phyloP scores from a whole-genome alignment of 139 green algal species.

The Limnomonas spitsbergensis region DNA sequence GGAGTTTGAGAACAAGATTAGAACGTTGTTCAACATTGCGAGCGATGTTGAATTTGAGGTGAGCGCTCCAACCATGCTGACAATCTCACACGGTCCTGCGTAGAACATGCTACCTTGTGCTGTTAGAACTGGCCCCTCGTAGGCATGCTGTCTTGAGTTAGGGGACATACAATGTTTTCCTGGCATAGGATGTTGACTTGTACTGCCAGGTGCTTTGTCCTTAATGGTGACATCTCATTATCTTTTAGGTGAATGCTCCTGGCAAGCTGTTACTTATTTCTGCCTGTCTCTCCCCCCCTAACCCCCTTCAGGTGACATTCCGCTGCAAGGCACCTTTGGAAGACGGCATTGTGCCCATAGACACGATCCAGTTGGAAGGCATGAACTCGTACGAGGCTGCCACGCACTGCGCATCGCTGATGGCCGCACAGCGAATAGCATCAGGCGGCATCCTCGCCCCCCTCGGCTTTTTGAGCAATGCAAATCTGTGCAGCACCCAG shows the following conservation, averaged over 20 bases:
- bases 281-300: too few species aligned
- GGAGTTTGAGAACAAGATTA: constrained; percentile 33
- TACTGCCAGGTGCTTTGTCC: too few species aligned
- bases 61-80: too few species aligned
- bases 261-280: too few species aligned
- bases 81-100: too few species aligned
- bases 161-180: too few species aligned
- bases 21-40: constrained; percentile 41
- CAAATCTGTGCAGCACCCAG: too few species aligned
- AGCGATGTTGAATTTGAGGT: constrained; percentile 40
- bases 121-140: too few species aligned
- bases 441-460: not conserved
- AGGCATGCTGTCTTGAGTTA: too few species aligned
- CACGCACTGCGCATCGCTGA: constrained; percentile 41
- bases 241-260: too few species aligned
- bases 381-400: constrained; percentile 44
- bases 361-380: constrained; percentile 44
- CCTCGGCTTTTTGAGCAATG: not conserved
- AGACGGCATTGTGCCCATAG: not conserved
- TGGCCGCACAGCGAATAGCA: constrained; percentile 35
- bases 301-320: not conserved
- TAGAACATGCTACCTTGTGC: constrained; percentile 1
- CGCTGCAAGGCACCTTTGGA: constrained; percentile 5
- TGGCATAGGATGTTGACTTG: too few species aligned
- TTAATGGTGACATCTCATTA: too few species aligned